These are phyloP conservation scores for Tolypocladium endophyticum DNA, from an alignment of 2,329 filamentous ascomycete species.

Conservation along the genomic window DNA sequence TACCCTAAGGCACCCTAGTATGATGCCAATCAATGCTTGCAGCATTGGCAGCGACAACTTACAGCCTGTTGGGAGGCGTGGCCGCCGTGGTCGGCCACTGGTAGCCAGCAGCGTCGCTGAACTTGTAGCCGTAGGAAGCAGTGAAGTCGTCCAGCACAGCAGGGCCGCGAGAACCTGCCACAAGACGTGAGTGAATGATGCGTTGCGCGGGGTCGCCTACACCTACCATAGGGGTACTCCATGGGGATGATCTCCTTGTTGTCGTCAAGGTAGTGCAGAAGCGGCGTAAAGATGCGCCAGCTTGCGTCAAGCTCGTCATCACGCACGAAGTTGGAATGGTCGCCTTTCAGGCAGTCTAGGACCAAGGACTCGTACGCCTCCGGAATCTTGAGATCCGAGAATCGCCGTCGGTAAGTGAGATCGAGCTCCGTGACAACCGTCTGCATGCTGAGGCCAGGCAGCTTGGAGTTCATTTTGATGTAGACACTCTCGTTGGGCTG, in stretches of 20 bases:
- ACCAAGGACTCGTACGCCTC: conserved; percentile 98
- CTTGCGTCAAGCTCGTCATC: conserved; percentile 94
- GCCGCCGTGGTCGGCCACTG: conserved; percentile 81
- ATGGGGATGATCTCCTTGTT: conserved; percentile 99
- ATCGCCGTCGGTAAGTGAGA: conserved; percentile 92
- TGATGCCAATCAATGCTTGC: conserved; percentile 7
- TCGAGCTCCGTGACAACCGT: conserved; percentile 98
- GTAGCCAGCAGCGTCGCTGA: conserved; percentile 91
- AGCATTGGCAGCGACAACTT: conserved; percentile 28
- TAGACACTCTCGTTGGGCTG: conserved; percentile 99
- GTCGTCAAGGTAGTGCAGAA: conserved; percentile 95
- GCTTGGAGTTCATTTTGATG: conserved; percentile 99
- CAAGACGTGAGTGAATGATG: neutral
- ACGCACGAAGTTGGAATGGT: conserved; percentile 98
- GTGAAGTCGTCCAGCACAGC: conserved; percentile 97
- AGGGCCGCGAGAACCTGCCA: conserved; percentile 82
- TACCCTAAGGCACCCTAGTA: neutral
- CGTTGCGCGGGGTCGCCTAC: neutral
- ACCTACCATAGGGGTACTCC: conserved; percentile 97
- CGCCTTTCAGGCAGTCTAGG: conserved; percentile 93
- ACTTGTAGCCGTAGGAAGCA: conserved; percentile 96
- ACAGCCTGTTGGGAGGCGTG: conserved; percentile 64
- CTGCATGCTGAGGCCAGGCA: conserved; percentile 97
- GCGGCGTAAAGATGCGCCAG: conserved; percentile 97
- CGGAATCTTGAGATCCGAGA: conserved; percentile 98